phyloP scores from a whole-genome alignment of 164 flowering plant species.

The Tinospora cordifolia region DNA sequence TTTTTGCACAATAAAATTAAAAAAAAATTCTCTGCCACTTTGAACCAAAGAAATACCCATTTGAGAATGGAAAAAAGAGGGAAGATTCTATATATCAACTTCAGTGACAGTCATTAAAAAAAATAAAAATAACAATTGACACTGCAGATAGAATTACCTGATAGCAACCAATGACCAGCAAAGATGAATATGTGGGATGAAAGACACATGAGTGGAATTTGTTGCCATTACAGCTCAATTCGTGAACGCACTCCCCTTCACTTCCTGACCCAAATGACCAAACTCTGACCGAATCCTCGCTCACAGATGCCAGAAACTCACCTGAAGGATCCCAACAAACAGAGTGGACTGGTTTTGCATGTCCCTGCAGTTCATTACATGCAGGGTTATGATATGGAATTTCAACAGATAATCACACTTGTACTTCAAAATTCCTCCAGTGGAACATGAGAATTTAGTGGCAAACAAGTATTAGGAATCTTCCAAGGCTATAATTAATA shows the following conservation, averaged over 20 bases:
- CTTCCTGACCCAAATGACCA: slow-evolving; percentile 54
- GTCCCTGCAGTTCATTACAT: slow-evolving; percentile 39
- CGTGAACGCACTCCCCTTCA: slow-evolving; percentile 57
- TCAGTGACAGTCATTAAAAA: background rate
- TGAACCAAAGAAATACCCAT: background rate
- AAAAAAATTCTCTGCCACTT: background rate
- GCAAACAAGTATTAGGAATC: background rate
- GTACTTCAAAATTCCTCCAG: background rate
- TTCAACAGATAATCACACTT: background rate
- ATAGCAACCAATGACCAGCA: slow-evolving; percentile 60
- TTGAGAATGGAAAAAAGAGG: background rate
- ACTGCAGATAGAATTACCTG: slow-evolving; percentile 41
- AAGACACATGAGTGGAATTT: slow-evolving; percentile 57
- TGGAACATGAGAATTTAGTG: background rate
- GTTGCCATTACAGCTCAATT: slow-evolving; percentile 49
- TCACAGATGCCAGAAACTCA: slow-evolving; percentile 62
- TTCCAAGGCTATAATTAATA: background rate
- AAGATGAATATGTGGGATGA: slow-evolving; percentile 53
- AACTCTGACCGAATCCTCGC: slow-evolving; percentile 65
- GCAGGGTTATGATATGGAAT: background rate
- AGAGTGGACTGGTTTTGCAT: slow-evolving; percentile 38
- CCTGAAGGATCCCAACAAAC: slow-evolving; percentile 76
- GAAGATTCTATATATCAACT: background rate
- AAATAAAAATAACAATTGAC: slow-evolving; percentile 2
- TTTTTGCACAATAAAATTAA: no score